Evolutionary conservation across 495 filamentous ascomycete species (phyloP).

Genomic region (Cenococcum geophilum): DNA sequence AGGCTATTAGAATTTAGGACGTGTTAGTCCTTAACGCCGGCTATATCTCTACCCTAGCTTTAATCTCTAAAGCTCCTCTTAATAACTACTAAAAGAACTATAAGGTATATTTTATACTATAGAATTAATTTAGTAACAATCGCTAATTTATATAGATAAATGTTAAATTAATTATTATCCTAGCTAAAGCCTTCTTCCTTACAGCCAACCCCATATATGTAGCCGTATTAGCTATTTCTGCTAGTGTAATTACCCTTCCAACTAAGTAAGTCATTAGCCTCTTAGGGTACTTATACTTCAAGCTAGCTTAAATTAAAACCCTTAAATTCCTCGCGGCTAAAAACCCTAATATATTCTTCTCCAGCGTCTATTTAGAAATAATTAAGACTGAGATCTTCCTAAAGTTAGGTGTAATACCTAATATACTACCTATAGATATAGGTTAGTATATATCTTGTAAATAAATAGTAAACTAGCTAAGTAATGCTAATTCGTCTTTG

Average conservation of each 20-base stretch:
- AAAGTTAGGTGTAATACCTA: background rate
- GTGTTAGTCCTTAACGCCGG: background rate
- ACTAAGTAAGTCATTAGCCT: background rate
- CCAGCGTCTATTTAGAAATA: background rate
- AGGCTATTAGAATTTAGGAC: background rate
- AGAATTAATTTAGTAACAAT: background rate
- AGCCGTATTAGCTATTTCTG: background rate
- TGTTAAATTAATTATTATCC: background rate
- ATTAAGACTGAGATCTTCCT: background rate
- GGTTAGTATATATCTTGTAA: background rate
- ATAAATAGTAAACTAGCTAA: background rate
- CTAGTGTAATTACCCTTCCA: background rate
- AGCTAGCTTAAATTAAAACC: background rate
- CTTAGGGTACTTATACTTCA: background rate
- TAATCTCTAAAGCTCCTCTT: background rate
- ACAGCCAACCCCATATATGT: background rate
- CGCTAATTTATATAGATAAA: too few species aligned
- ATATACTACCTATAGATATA: background rate
- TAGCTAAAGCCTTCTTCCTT: background rate
- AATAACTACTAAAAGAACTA: background rate
- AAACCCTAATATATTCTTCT: background rate
- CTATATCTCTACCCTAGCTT: background rate
- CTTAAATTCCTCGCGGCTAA: background rate
- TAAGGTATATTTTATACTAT: background rate
- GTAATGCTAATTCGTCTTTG: background rate